phyloP scores from a whole-genome alignment of 495 filamentous ascomycete genomes.

The Aspergillus steynii region DNA sequence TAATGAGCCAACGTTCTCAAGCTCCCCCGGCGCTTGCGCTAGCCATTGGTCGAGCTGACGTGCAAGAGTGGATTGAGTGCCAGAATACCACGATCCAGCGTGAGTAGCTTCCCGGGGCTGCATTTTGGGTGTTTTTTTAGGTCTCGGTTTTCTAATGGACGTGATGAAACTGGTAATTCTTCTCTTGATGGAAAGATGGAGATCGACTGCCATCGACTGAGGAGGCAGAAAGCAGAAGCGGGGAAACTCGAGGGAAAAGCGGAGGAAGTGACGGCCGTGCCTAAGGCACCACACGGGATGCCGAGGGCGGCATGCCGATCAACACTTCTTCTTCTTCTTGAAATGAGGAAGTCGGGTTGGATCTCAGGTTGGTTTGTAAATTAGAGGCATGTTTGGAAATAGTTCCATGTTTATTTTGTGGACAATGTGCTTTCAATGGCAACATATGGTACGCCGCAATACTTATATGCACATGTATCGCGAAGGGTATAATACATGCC shows the following conservation, averaged over 20 bases:
- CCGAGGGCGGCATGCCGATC: background rate
- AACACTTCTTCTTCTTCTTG: background rate
- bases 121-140: constrained; percentile 38
- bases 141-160: background rate
- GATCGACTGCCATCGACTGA: background rate
- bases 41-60: constrained; percentile 79
- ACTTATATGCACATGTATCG: background rate
- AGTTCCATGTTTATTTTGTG: background rate
- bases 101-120: constrained; percentile 65
- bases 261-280: background rate
- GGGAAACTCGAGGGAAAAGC: background rate
- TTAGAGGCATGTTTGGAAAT: no score
- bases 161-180: background rate
- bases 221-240: constrained; percentile 20
- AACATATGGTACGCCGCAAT: background rate
- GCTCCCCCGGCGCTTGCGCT: constrained; percentile 62
- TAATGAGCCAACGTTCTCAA: constrained; percentile 58
- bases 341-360: background rate
- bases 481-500: background rate
- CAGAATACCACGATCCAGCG: constrained; percentile 86
- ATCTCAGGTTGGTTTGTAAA: no score
- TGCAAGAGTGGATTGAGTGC: constrained; percentile 56
- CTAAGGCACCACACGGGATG: background rate
- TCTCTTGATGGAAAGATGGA: background rate
- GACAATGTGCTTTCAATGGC: background rate